These are phyloP conservation scores for Zymoseptoria tritici DNA, from an alignment of 2,329 filamentous ascomycete species.

Conservation along the genomic window DNA sequence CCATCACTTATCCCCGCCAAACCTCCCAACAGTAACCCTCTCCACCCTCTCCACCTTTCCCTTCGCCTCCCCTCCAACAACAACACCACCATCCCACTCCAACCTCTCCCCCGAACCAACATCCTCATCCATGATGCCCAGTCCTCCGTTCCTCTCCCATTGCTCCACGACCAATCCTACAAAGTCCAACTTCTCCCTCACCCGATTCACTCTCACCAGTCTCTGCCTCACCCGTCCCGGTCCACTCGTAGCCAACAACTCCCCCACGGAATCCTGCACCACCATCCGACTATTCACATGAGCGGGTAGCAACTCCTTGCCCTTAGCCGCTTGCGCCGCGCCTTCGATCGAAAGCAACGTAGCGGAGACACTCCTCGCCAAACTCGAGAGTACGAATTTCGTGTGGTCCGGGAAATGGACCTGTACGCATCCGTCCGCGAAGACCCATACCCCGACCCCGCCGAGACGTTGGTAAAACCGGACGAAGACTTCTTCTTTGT, in stretches of 20 bases:
- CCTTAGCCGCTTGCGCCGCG: constrained; percentile 55
- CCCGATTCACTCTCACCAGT: constrained; percentile 62
- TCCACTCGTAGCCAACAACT: constrained; percentile 55
- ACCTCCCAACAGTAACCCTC: constrained; percentile 33
- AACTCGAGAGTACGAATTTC: constrained; percentile 69
- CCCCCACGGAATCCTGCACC: constrained; percentile 64
- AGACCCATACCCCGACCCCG: constrained; percentile 74
- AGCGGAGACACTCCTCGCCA: constrained; percentile 70
- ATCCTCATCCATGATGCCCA: constrained; percentile 45
- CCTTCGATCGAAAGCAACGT: constrained; percentile 68
- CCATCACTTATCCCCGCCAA: constrained; percentile 37
- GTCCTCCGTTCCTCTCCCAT: constrained; percentile 62
- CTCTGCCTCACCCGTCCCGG: constrained; percentile 36
- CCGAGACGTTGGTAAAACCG: constrained; percentile 77
- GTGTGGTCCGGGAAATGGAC: constrained; percentile 86
- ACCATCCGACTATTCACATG: constrained; percentile 64
- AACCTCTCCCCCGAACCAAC: constrained; percentile 27
- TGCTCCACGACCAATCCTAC: constrained; percentile 60
- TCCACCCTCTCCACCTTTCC: constrained; percentile 41
- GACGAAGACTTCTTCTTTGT: constrained; percentile 48
- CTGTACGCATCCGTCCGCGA: constrained; percentile 71
- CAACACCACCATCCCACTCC: constrained; percentile 34
- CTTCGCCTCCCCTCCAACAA: constrained; percentile 35
- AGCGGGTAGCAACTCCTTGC: constrained; percentile 55
- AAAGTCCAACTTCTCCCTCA: constrained; percentile 68